Percentiles rank a stretch among this genome's conserved stretches.
Conservation (phyloP, 768 basidiomycete species). For the Podaxis sp. region DNA sequence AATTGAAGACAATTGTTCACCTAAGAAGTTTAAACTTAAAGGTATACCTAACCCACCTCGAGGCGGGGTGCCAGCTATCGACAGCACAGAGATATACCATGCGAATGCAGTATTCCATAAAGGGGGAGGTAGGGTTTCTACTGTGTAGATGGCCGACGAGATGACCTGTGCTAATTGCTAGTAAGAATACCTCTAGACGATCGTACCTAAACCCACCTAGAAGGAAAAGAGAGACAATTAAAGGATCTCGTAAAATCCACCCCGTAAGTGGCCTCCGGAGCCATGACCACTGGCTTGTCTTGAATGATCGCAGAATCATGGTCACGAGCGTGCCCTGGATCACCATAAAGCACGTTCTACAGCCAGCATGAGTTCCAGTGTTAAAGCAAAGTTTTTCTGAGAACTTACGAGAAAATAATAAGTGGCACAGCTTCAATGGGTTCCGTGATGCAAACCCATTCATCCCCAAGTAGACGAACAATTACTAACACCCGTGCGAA, state of each 20-base stretch:
- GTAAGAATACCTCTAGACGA: too few species aligned
- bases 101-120: slow-evolving; percentile 13
- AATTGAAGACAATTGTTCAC: too few species aligned
- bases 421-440: background rate
- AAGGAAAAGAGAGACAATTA: slow-evolving; percentile 6
- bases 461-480: background rate
- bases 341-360: background rate
- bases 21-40: too few species aligned
- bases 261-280: slow-evolving; percentile 7
- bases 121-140: background rate
- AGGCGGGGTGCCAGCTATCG: background rate
- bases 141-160: slow-evolving; percentile 7
- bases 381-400: background rate
- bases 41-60: too few species aligned
- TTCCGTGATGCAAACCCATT: background rate
- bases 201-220: background rate
- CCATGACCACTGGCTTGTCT: slow-evolving; percentile 5
- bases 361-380: background rate
- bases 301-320: slow-evolving; percentile 3
- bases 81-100: slow-evolving; percentile 15
- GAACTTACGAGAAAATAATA: slow-evolving; percentile 5
- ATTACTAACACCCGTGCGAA: slow-evolving; percentile 8
- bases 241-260: slow-evolving; percentile 10
- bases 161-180: background rate
- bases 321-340: background rate